Evolutionary conservation across 2,329 filamentous ascomycete genomes (phyloP).

Genomic region (Phymatotrichopsis omnivora): DNA sequence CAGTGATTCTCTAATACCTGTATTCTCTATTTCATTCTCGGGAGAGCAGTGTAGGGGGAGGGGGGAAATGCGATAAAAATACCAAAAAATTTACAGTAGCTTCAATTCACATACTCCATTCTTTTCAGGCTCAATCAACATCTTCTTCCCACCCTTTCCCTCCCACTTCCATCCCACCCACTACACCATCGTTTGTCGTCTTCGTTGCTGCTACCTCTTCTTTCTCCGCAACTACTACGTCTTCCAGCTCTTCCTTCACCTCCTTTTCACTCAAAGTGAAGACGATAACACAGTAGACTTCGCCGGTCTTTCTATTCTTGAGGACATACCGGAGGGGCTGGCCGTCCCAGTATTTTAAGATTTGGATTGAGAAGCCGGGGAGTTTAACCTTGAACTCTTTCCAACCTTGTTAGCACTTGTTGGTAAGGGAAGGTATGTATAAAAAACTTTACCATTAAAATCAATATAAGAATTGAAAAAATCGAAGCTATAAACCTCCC

Average conservation of each 20-base stretch:
- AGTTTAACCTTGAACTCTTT: constrained; percentile 57
- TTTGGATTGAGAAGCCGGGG: constrained; percentile 61
- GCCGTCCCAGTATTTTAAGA: constrained; percentile 72
- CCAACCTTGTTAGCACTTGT: neutral
- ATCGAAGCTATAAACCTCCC: constrained; percentile 52
- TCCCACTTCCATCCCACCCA: too few relatives aligned
- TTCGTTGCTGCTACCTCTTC: constrained; percentile 15
- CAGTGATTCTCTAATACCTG: too few relatives aligned
- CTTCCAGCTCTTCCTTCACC: constrained; percentile 44
- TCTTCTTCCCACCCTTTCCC: too few relatives aligned
- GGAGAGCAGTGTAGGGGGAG: too few relatives aligned
- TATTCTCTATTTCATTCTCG: too few relatives aligned
- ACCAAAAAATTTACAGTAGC: too few relatives aligned
- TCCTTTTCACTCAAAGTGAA: constrained; percentile 68
- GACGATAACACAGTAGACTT: constrained; percentile 69
- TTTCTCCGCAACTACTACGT: constrained; percentile 11
- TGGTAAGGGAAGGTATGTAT: neutral
- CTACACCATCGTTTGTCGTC: neutral
- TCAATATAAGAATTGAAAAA: constrained; percentile 93
- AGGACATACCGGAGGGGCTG: constrained; percentile 76
- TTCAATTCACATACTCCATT: too few relatives aligned
- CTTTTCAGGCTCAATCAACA: too few relatives aligned
- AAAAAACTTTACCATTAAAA: constrained; percentile 52
- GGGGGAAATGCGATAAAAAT: too few relatives aligned
- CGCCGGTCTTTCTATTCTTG: constrained; percentile 63